Percentiles rank a stretch among this genome's conserved stretches.
phyloP scores from a whole-genome alignment of 495 filamentous ascomycete genomes.

The Rhizodiscina lignyota region DNA sequence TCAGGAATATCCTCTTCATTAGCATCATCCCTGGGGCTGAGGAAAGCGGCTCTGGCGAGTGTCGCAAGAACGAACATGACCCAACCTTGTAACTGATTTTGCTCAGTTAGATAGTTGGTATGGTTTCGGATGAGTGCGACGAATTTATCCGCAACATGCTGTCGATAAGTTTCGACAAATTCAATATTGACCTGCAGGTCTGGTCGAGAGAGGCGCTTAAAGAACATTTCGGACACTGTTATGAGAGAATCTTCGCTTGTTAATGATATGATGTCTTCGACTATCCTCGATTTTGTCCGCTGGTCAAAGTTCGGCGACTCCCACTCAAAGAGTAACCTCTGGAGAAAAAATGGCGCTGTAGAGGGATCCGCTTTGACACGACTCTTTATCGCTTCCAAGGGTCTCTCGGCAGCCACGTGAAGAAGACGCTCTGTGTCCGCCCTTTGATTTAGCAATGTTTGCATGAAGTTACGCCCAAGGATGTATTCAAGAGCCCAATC shows the following conservation, averaged over 20 bases:
- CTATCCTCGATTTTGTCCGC: conserved; percentile 72
- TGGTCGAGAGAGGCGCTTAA: no score
- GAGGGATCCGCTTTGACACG: conserved; percentile 48
- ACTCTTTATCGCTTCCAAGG: conserved; percentile 46
- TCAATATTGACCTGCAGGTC: no score
- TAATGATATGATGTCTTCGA: conserved; percentile 54
- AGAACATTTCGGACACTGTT: no score
- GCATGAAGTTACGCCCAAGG: conserved; percentile 70
- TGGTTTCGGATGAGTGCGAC: no score
- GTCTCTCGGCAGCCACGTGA: conserved; percentile 60
- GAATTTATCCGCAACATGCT: no score
- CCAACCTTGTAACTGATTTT: no score
- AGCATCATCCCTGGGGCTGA: no score
- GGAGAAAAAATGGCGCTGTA: conserved; percentile 40
- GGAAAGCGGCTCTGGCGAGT: no score
- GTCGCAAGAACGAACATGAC: no score
- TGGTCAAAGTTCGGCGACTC: conserved; percentile 72
- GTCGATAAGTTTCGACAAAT: no score
- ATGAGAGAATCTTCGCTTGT: conserved; percentile 41
- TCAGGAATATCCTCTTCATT: no score
- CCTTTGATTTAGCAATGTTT: conserved; percentile 74
- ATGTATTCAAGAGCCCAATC: conserved; percentile 32
- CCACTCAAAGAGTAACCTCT: conserved; percentile 45
- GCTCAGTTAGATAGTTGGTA: no score
- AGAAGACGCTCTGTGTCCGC: conserved; percentile 71